Evolutionary conservation across 768 basidiomycete genomes (phyloP), one percentile per base, ranked within the genome.

Genomic region (Flagelloscypha sp.): DNA sequence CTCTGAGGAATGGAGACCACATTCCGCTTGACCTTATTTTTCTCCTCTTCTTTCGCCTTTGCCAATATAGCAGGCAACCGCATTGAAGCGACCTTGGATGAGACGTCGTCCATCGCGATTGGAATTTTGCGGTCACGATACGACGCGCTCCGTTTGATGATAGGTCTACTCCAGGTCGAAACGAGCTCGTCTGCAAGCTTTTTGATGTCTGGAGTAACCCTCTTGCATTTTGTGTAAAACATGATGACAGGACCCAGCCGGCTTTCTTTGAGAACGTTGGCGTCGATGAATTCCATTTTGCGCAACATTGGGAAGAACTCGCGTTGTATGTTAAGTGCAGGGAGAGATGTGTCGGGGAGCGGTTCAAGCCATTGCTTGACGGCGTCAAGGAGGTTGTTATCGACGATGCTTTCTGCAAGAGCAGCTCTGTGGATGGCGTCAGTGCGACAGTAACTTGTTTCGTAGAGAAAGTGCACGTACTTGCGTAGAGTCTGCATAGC

Each of bases 221-320:
- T 83, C 55, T 84, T 88, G 68, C 84, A 87, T 53, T 92, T 92
- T 16, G 92, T 94, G 68, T 99, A 99, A 62, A 98, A 98, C 19
- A 94, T 63, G 24, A 98, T 68, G 47, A 98, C 72, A 39, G 82
- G 81, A 11, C 95, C 95, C 4, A 99, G 70, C 0, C 80, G 78
- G 1, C 86, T 86, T 54, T 94, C 88, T 54, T 93, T 94, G 48
- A 99, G 79, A 5, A 87, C 86, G 13, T 77, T 59, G 21, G 79
- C 79, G 59, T 97, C 94, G 52, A 97, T 92, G 49, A 84, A 85
- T 44, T 86, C 83, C 82, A 98, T 88, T 65, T 83, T 88, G 43
- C 68, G 70, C 7, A 99, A 65, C 35, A 81, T 72, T 21, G 74
- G 70, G 60, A 98, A 89, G 45, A 98, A 79, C 35, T 92, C 84